Conservation (phyloP, 306 rosid species). For the Fagus crenata region DNA sequence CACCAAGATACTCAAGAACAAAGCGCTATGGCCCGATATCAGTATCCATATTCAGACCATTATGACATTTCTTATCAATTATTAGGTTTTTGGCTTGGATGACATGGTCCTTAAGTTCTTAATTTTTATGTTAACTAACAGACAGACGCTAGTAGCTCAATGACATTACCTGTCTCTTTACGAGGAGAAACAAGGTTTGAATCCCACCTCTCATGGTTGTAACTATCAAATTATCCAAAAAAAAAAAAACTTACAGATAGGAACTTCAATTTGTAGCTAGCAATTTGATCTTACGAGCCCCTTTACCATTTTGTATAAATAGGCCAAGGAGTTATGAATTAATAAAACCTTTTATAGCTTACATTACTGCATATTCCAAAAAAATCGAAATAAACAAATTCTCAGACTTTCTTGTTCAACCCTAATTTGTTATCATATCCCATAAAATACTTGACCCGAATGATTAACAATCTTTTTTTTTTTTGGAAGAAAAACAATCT, state of each 20-base stretch:
- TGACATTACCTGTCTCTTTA: too few relatives aligned
- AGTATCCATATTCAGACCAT: not conserved
- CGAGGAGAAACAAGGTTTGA: too few relatives aligned
- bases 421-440: not conserved
- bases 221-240: too few relatives aligned
- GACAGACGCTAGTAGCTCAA: not conserved
- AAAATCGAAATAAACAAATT: not conserved
- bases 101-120: not conserved
- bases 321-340: not conserved
- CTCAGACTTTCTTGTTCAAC: not conserved
- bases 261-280: not conserved
- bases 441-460: not conserved
- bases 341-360: not conserved
- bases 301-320: not conserved
- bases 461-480: not conserved
- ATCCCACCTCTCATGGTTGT: too few relatives aligned
- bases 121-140: not conserved
- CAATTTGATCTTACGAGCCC: not conserved
- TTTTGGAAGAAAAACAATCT: too few relatives aligned
- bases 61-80: not conserved
- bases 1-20: conserved; percentile 11
- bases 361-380: not conserved
- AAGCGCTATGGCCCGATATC: not conserved
- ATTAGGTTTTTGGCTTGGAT: not conserved
- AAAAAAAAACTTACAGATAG: not conserved